A percentile compares a stretch with the other conserved stretches of the same genome.
phyloP scores from a whole-genome alignment of 2,329 filamentous ascomycete genomes.

The Calonectria naviculata region DNA sequence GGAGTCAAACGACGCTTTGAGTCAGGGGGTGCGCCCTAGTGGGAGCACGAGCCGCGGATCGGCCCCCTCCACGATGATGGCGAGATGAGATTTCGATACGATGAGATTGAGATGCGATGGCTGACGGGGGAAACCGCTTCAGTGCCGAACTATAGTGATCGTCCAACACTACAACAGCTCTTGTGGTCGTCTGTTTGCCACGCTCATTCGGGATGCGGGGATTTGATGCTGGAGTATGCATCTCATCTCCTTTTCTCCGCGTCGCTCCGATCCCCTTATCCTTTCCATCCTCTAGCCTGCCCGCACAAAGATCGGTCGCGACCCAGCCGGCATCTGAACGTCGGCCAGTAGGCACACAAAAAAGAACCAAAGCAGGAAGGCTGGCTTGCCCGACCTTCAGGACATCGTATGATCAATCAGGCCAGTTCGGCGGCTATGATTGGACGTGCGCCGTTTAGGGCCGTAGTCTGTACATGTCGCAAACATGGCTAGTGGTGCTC shows the following conservation, averaged over 20 bases:
- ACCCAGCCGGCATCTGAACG: conserved; percentile 26
- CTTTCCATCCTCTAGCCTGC: background rate
- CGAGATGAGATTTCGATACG: conserved; percentile 39
- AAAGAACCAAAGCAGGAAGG: conserved; percentile 16
- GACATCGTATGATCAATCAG: conserved; percentile 42
- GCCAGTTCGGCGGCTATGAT: conserved; percentile 28
- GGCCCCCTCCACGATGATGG: conserved; percentile 29
- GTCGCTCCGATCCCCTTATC: background rate
- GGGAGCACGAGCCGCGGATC: conserved; percentile 29
- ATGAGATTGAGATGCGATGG: conserved; percentile 38
- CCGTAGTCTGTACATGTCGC: conserved; percentile 10
- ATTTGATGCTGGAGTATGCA: background rate
- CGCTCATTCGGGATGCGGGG: background rate
- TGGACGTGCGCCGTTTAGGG: conserved; percentile 20
- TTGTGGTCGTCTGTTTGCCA: background rate
- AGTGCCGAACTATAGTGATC: conserved; percentile 10
- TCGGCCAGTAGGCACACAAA: conserved; percentile 6
- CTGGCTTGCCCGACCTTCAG: conserved; percentile 15
- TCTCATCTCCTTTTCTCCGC: conserved; percentile 12
- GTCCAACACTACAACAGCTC: background rate
- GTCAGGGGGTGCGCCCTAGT: conserved; percentile 26
- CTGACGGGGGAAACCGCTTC: conserved; percentile 16
- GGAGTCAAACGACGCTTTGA: conserved; percentile 19
- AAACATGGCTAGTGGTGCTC: conserved; percentile 12
- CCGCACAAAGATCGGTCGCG: conserved; percentile 23